Evolutionary conservation across 257 asterid genomes (phyloP).

Genomic region (Nicotiana undulata): DNA sequence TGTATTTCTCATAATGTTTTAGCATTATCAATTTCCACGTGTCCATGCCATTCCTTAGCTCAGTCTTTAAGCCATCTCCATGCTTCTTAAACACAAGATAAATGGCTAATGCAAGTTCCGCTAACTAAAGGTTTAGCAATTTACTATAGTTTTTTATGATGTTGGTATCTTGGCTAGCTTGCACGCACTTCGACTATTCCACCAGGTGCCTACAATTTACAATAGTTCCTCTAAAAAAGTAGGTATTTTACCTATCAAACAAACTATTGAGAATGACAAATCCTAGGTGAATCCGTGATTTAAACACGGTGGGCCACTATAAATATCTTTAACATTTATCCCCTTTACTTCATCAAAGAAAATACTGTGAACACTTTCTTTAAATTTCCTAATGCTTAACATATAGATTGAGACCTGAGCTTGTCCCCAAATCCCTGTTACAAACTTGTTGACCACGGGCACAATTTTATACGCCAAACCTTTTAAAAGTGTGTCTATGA

Average conservation of each 20-base stretch:
- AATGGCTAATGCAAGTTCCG: not conserved
- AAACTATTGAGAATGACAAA: not conserved
- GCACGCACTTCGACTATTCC: no score
- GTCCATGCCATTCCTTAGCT: not conserved
- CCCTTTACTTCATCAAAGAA: no score
- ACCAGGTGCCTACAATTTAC: not conserved
- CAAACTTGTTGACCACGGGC: no score
- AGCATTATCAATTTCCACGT: not conserved
- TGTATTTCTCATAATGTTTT: not conserved
- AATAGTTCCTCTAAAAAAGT: not conserved
- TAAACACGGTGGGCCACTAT: not conserved
- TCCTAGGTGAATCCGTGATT: not conserved
- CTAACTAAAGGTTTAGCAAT: not conserved
- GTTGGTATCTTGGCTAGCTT: no score
- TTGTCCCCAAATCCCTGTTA: no score
- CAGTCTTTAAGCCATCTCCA: not conserved
- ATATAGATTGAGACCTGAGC: no score
- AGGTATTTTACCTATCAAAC: not conserved
- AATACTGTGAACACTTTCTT: not conserved
- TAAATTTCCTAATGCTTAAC: not conserved
- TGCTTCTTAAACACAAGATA: not conserved
- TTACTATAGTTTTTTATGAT: not conserved
- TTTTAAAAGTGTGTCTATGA: no score
- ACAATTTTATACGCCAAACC: no score
- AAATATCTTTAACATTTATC: not conserved